Base-by-base conservation (phyloP, 192 early-diverging fungal species). In the Coemansia sp. region DNA sequence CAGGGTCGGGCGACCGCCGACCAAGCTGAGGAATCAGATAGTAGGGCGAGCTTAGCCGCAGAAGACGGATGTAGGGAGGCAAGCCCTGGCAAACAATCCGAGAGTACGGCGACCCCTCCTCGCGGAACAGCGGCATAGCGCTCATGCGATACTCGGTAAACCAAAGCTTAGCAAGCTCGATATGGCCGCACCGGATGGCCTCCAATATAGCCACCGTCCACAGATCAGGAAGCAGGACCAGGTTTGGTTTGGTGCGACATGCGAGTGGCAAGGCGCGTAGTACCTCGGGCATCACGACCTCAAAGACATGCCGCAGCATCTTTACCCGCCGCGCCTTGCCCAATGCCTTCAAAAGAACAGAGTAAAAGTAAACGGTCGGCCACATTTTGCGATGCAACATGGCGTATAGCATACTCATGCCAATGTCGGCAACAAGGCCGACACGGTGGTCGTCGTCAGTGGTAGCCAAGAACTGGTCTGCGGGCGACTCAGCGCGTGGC, bases 111-210 rank as follows among this genome's bases (percentile, higher is more conserved):
- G 79, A 81, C 35, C 70, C 63, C 24, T 68, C 68, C 17, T 76
- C 74, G 46, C 79, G 79, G 67, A 81, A 76, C 17, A 76, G 19
- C 6, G 79, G 68, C 79, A 81, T 81, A 5, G 74, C 74, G 48
- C 74, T 76, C 79, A 81, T 81, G 11, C 79, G 79, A 60, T 81
- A 81, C 62, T 76, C 74, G 29, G 64, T 76, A 17, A 81, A 73
- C 79, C 79, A 81, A 50, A 68, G 63, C 42, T 76, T 68, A 0
- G 79, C 70, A 45, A 81, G 57, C 5, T 59, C 45, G 13, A 48
- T 36, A n/a, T 72, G 70, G 21, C 68, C 62, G 24, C 66, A 66
- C 16, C 50, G 46, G 3, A 45, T 34, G 3, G 79, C 79, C 33
- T 61, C 68, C 11, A 59, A 46, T 35, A 81, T 81, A 16, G 73